Conservation (phyloP, 352 stramenopile species). For the Globisporangium cystogenes region DNA sequence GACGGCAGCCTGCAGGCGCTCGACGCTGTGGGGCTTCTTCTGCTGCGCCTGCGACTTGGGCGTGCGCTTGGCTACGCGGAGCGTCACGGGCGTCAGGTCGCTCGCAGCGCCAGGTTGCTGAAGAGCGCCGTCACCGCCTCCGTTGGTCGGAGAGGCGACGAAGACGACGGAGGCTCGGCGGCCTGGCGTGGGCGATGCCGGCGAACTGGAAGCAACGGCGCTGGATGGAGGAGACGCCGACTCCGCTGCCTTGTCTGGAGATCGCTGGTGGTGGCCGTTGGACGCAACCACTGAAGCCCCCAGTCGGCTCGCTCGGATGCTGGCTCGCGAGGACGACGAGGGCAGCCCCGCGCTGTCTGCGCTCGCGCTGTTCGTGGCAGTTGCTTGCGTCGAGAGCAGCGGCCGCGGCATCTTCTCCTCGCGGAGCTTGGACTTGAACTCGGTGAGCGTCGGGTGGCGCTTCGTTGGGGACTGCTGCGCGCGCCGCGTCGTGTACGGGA, state of each 20-base stretch:
- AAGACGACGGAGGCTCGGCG: slow-evolving; percentile 3
- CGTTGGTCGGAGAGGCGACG: not conserved
- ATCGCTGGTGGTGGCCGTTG: slow-evolving; percentile 1
- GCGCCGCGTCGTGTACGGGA: slow-evolving; percentile 64
- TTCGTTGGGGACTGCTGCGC: slow-evolving; percentile 36
- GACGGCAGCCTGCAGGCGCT: slow-evolving; percentile 46
- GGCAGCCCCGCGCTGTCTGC: too few relatives aligned
- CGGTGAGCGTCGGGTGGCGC: slow-evolving; percentile 32
- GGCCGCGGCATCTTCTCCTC: slow-evolving; percentile 36
- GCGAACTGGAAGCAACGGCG: not conserved
- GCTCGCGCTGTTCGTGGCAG: not conserved
- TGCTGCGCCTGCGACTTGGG: not conserved
- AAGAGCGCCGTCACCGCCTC: not conserved
- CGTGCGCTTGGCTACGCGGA: not conserved
- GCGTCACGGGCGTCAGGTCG: not conserved
- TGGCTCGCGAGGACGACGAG: not conserved
- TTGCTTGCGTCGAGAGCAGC: slow-evolving; percentile 19
- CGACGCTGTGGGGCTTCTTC: slow-evolving; percentile 34
- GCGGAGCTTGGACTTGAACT: slow-evolving; percentile 34
- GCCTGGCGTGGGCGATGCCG: not conserved
- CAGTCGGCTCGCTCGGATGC: slow-evolving; percentile 1
- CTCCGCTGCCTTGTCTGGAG: not conserved
- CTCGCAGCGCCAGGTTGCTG: not conserved
- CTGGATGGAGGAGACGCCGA: not conserved
- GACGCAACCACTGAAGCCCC: not conserved